These are phyloP conservation scores for Pyrenochaeta sp. DNA, from an alignment of 2,329 filamentous ascomycete species.

Conservation along the genomic window DNA sequence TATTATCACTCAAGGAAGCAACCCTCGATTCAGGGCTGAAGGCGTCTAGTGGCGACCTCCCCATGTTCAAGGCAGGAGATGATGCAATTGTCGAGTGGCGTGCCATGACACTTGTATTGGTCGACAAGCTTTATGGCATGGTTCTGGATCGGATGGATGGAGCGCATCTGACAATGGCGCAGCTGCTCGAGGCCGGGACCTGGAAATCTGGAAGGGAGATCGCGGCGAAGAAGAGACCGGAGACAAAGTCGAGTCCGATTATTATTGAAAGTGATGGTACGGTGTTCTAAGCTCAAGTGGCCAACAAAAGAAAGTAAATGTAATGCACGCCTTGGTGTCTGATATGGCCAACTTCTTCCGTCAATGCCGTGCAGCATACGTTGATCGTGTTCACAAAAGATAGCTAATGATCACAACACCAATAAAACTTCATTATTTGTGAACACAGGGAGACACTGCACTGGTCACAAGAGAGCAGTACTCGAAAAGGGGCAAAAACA, in stretches of 20 bases:
- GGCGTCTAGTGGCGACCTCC: constrained; percentile 72
- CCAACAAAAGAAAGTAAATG: background rate
- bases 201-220: constrained; percentile 72
- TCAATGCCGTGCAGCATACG: background rate
- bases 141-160: constrained; percentile 74
- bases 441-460: too few species aligned
- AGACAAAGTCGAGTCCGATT: constrained; percentile 40
- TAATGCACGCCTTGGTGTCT: too few species aligned
- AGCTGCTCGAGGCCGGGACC: constrained; percentile 91
- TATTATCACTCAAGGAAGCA: constrained; percentile 74
- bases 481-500: too few species aligned
- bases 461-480: too few species aligned
- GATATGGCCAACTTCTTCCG: background rate
- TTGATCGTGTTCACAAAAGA: too few species aligned
- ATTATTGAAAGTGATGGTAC: constrained; percentile 42
- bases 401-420: too few species aligned
- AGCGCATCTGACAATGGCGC: constrained; percentile 76
- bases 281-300: constrained; percentile 25
- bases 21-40: constrained; percentile 74
- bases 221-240: constrained; percentile 31
- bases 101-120: constrained; percentile 74
- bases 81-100: constrained; percentile 82
- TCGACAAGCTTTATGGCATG: constrained; percentile 73
- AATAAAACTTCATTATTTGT: too few species aligned
- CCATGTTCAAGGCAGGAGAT: constrained; percentile 74